Percentiles rank a stretch among this genome's conserved stretches.
phyloP scores from a whole-genome alignment of 208 protist genomes.

The Wallacemonas collosoma region DNA sequence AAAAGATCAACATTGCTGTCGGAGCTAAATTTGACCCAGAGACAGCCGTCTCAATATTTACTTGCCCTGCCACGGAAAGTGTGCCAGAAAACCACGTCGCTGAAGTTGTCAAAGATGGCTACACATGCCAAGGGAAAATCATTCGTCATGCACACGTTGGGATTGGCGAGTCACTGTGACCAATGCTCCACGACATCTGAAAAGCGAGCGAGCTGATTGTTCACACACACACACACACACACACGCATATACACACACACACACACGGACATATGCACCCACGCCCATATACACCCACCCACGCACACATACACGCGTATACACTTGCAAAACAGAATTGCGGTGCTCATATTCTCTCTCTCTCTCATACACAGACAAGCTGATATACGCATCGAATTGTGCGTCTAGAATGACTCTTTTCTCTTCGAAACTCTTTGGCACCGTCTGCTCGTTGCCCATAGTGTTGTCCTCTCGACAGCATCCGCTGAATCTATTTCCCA shows the following conservation, averaged over 20 bases:
- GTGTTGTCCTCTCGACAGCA: too few relatives aligned
- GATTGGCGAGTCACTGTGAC: slow-evolving; percentile 30
- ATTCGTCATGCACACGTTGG: slow-evolving; percentile 64
- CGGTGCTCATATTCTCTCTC: too few relatives aligned
- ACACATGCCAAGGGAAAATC: slow-evolving; percentile 37
- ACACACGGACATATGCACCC: slow-evolving; percentile 1
- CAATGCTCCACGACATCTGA: too few relatives aligned
- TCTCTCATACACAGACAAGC: too few relatives aligned
- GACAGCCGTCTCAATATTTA: slow-evolving; percentile 45
- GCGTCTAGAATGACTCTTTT: too few relatives aligned
- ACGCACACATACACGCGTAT: too few relatives aligned
- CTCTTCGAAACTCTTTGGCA: too few relatives aligned
- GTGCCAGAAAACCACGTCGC: slow-evolving; percentile 37
- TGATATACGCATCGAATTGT: too few relatives aligned
- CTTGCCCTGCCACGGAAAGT: slow-evolving; percentile 30
- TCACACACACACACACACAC: not conserved
- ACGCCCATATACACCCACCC: too few relatives aligned
- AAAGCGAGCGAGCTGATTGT: not conserved
- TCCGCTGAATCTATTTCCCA: too few relatives aligned
- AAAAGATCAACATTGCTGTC: slow-evolving; percentile 24
- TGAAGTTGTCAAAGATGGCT: slow-evolving; percentile 64
- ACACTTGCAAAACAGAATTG: too few relatives aligned
- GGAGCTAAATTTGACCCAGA: slow-evolving; percentile 48
- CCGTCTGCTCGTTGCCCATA: too few relatives aligned
- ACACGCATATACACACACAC: not conserved